Conservation (phyloP, 306 rosid genomes). For the Ormosia emarginata region DNA sequence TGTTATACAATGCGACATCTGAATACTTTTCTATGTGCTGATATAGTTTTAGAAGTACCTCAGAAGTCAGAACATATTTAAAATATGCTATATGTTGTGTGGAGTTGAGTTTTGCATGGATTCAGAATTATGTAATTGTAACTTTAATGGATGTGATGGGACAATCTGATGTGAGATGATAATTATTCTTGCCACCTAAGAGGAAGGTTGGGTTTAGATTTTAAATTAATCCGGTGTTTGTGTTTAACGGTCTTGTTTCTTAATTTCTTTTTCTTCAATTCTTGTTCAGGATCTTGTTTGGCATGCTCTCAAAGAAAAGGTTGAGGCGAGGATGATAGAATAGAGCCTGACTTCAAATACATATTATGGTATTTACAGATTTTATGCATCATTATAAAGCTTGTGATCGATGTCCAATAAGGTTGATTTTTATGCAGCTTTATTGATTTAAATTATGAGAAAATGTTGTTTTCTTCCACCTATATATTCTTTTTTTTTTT, state of each 20-base stretch:
- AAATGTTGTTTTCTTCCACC: too few relatives aligned
- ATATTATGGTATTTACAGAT: constrained; percentile 37
- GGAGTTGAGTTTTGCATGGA: background rate
- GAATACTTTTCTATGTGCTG: background rate
- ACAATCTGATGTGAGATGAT: background rate
- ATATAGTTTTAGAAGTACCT: background rate
- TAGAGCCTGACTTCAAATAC: constrained; percentile 21
- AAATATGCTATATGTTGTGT: background rate
- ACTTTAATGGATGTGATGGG: background rate
- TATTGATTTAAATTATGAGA: too few relatives aligned
- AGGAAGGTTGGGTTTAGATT: background rate
- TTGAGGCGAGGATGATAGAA: constrained; percentile 51
- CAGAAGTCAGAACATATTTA: background rate
- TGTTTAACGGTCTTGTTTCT: background rate
- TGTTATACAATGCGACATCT: background rate
- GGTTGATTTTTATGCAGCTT: too few relatives aligned
- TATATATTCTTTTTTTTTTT: too few relatives aligned
- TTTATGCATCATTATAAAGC: too few relatives aligned
- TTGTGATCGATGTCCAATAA: too few relatives aligned
- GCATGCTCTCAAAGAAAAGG: constrained; percentile 41
- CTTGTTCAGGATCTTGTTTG: constrained; percentile 49
- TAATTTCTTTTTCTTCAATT: background rate
- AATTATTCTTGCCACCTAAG: background rate
- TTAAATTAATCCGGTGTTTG: background rate
- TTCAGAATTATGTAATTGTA: background rate